Evolutionary conservation across 768 basidiomycete species (phyloP).

Genomic region (Goffeauzyma gilvescens): DNA sequence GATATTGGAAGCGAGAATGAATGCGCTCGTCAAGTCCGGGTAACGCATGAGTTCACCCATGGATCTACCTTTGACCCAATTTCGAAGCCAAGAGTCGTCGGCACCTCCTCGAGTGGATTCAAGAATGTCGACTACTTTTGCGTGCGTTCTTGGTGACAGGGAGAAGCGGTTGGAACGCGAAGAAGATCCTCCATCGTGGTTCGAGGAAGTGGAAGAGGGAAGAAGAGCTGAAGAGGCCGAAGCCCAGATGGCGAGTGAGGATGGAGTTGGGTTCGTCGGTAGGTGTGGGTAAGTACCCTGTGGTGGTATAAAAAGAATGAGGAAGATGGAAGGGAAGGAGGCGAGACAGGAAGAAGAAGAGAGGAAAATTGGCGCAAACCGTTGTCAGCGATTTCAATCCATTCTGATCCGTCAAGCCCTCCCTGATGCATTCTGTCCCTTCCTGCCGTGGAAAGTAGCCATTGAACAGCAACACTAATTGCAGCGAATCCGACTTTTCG

Average conservation of each 20-base stretch:
- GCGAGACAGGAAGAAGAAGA: too few species aligned
- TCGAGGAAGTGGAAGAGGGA: constrained; percentile 7
- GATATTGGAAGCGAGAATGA: constrained; percentile 25
- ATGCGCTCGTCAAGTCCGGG: constrained; percentile 26
- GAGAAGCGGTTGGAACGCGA: not conserved
- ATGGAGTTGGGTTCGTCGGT: constrained; percentile 21
- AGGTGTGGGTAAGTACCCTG: constrained; percentile 31
- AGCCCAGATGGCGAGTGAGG: constrained; percentile 24
- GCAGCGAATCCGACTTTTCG: not conserved
- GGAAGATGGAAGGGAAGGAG: too few species aligned
- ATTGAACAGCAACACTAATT: not conserved
- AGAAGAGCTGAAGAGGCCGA: constrained; percentile 26
- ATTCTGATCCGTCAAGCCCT: too few species aligned
- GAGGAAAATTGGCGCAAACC: too few species aligned
- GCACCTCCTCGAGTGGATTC: constrained; percentile 5
- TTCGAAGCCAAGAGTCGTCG: constrained; percentile 23
- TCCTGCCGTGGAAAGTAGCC: not conserved
- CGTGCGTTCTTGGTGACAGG: not conserved
- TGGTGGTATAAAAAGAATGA: not conserved
- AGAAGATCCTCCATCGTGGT: constrained; percentile 1
- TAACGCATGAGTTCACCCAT: constrained; percentile 25
- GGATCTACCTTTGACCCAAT: constrained; percentile 26
- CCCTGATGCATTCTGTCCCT: too few species aligned
- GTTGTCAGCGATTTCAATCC: too few species aligned
- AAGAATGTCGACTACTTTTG: constrained; percentile 1